phyloP scores from a whole-genome alignment of 176 grass and related monocot genomes.

The Melocanna baccifera region DNA sequence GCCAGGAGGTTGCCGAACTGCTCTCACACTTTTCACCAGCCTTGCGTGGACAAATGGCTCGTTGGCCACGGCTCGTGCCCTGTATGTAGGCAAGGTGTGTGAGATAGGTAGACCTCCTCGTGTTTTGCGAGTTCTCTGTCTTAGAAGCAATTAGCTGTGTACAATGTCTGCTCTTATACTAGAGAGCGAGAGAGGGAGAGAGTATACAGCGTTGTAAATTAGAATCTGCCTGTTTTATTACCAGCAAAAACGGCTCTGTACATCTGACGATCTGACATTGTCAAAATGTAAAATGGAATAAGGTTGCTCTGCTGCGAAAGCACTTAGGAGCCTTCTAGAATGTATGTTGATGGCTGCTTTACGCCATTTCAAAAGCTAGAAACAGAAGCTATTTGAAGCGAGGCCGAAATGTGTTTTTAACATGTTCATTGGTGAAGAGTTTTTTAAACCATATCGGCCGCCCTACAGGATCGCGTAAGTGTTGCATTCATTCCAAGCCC shows the following conservation, averaged over 20 bases:
- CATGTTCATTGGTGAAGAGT: neutral
- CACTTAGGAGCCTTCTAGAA: neutral
- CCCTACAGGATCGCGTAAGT: neutral
- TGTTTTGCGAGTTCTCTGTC: neutral
- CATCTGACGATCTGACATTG: neutral
- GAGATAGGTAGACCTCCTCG: neutral
- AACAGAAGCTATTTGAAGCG: no score
- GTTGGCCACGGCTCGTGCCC: slow-evolving; percentile 63
- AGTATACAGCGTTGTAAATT: slow-evolving; percentile 15
- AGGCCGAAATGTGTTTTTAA: neutral
- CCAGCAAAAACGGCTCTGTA: neutral
- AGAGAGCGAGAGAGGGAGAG: neutral
- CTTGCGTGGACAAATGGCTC: slow-evolving; percentile 84
- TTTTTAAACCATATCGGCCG: neutral
- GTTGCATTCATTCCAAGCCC: neutral
- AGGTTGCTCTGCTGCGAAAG: neutral
- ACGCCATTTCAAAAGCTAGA: no score
- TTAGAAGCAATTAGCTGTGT: slow-evolving; percentile 4
- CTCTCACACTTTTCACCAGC: slow-evolving; percentile 71
- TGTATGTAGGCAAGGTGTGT: slow-evolving; percentile 72
- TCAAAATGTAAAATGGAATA: slow-evolving; percentile 2
- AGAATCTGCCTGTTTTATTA: slow-evolving; percentile 5
- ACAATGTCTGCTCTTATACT: slow-evolving; percentile 11
- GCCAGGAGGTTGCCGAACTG: slow-evolving; percentile 65
- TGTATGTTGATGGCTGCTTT: neutral